Conservation (phyloP, 2,329 filamentous ascomycete species). For the Claviceps digitariae region DNA sequence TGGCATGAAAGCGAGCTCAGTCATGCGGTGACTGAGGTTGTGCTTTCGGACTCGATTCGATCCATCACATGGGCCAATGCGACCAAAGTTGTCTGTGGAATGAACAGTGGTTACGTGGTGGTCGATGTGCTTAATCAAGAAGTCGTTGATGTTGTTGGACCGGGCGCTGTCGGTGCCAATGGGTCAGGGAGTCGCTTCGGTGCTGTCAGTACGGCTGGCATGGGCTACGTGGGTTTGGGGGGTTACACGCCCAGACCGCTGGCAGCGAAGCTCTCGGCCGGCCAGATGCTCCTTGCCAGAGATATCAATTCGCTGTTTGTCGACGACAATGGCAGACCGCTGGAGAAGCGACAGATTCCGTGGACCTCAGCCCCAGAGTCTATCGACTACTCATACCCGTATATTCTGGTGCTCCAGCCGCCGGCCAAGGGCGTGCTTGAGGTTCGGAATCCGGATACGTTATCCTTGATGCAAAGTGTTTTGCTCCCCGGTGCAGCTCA, state of each 20-base stretch:
- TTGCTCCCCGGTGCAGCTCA: conserved; percentile 68
- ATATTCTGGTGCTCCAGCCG: conserved; percentile 75
- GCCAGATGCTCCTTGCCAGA: conserved; percentile 85
- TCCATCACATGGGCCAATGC: conserved; percentile 85
- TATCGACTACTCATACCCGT: conserved; percentile 93
- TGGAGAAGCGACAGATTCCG: conserved; percentile 79
- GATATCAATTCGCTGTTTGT: conserved; percentile 94
- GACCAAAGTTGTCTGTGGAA: conserved; percentile 74
- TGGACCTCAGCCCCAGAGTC: conserved; percentile 82
- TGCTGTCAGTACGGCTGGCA: conserved; percentile 68
- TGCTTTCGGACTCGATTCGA: conserved; percentile 70
- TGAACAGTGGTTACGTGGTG: conserved; percentile 83
- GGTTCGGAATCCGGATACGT: conserved; percentile 80
- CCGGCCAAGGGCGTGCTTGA: conserved; percentile 75
- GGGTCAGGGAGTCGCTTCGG: conserved; percentile 63
- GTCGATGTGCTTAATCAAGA: conserved; percentile 68
- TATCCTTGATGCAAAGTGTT: conserved; percentile 80
- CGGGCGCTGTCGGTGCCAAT: conserved; percentile 52
- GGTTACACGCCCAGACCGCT: conserved; percentile 85
- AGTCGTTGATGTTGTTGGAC: conserved; percentile 65
- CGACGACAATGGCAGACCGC: conserved; percentile 64
- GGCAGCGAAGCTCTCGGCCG: conserved; percentile 67
- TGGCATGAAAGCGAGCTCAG: conserved; percentile 92
- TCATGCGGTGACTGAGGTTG: conserved; percentile 60
- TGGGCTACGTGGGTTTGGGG: conserved; percentile 94